Evolutionary conservation across 2,329 filamentous ascomycete genomes (phyloP), one percentile per base, ranked within the genome.

Genomic region (Fusarium palustre): DNA sequence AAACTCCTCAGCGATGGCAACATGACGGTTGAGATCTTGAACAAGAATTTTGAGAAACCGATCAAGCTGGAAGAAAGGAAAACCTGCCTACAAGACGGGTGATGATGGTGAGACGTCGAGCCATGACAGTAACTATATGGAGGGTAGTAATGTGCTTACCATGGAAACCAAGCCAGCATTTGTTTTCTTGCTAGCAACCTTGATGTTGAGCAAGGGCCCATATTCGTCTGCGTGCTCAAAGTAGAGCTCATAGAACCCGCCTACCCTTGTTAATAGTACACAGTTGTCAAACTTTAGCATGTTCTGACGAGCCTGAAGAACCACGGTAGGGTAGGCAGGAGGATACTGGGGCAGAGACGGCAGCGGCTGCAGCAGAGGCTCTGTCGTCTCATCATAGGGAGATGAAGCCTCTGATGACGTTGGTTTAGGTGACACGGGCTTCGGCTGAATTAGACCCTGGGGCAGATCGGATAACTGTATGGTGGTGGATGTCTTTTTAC

Each of bases 231-330:
- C 96, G 78, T 99, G 94, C 74, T 97, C 92, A 79, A 98, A 97
- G 81, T 99, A 99, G 61, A 99, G 83, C 87, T 99, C 96, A 80
- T 98, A 99, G 81, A 99, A 99, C 64, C 94, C 91, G 58, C 96
- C 96, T 30, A 99, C 94, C 59, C 95, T 89, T 6, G 96, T 99
- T 63, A 99, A 82, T 10, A 99, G 80, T 39, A 99, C 92, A 80
- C 95, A 98, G 74, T 97, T 93, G 74, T 90, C 88, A 81, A 97
- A 97, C 75, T 91, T 94, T 71, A 89, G 86, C 91, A 98, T 97
- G 80, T 97, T 97, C 71, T 90, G 92, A 59, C 89, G 88, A 30
- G 93, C 95, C 78, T 97, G 94, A 76, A 93, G 88, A 60, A 98
- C 83, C 48, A 98, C 92, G n/a, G 93, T 92, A 18, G 96, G 94